Base-by-base conservation (phyloP, 345 rosid genomes). In the Moringa oleifera region DNA sequence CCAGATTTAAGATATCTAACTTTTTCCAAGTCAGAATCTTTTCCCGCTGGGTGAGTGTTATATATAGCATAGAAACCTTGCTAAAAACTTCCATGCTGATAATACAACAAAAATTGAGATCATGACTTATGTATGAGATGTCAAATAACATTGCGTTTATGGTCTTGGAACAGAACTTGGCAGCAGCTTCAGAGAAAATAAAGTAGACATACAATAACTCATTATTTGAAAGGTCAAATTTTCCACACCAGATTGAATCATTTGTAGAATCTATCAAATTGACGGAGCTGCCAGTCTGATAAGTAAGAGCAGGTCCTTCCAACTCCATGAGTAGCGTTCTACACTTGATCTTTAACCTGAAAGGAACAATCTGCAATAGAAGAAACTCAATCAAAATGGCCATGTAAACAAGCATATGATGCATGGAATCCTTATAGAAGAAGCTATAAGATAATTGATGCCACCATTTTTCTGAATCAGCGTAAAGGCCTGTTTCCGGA, bases 231-330 rank as follows among this genome's bases (percentile, higher is more conserved):
- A 7, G 12, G 47, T 41, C 12, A 9, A 11, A 11, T 17, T 60
- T n/a, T 18, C 18, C 76, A 10, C 79, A 89, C 98, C 98, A 89
- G 49, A 89, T 87, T n/a, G 80, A 61, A 71, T 92, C 94, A 59
- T 76, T 37, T 47, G 85, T 21, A 37, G 76, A 64, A 55, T 72
- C 76, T 53, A 28, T 56, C 56, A 50, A 57, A 63, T 68, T 53
- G 16, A 6, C 31, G 53, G 77, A 59, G 68, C 66, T 56, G 65
- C 74, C 55, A 50, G 65, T 41, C 51, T 70, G 79, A 25, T 71
- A 64, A 58, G 67, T 66, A 70, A 23, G 46, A 68, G 69, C 61
- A 24, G 53, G 65, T 68, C 71, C 55, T 19, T 57, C 73, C 37
- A 71, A 67, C 28, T 66, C 62, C 21, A 55, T 60, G n/a, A 67